Conservation (phyloP, 2,329 filamentous ascomycete genomes). For the Botryotinia globosa region DNA sequence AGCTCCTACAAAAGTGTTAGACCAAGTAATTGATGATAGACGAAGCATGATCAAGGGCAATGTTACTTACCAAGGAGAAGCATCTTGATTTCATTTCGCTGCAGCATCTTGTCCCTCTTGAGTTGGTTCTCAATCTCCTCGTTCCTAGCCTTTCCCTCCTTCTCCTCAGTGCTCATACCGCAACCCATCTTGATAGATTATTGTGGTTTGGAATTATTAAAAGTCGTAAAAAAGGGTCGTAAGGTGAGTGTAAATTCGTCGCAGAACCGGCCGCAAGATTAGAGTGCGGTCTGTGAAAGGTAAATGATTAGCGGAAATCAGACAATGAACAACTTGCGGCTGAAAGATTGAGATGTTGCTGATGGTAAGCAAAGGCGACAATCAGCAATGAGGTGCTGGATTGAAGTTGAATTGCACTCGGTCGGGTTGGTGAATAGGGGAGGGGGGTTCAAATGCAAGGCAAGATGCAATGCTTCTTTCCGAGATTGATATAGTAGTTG, state of each 20-base stretch:
- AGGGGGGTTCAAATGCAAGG: neutral
- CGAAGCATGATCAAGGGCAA: conserved; percentile 2
- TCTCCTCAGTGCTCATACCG: conserved; percentile 99
- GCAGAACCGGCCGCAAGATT: conserved; percentile 44
- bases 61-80: conserved; percentile 81
- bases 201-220: conserved; percentile 10
- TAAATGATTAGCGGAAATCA: conserved; percentile 15
- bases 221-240: conserved; percentile 13
- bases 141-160: conserved; percentile 99
- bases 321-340: neutral
- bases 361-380: neutral
- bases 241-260: conserved; percentile 5
- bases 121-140: conserved; percentile 99
- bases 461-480: neutral
- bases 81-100: conserved; percentile 99
- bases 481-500: neutral
- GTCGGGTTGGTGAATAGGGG: conserved; percentile 1
- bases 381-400: neutral
- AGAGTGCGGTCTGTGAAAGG: conserved; percentile 58
- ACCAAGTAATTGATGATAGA: neutral
- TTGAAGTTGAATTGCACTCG: neutral
- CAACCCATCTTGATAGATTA: conserved; percentile 83
- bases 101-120: conserved; percentile 97
- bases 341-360: conserved; percentile 3
- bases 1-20: conserved; percentile 47